Evolutionary conservation across 148 eudicot species (phyloP), one percentile per base, ranked within the genome.

Genomic region (Selenicereus undatus): DNA sequence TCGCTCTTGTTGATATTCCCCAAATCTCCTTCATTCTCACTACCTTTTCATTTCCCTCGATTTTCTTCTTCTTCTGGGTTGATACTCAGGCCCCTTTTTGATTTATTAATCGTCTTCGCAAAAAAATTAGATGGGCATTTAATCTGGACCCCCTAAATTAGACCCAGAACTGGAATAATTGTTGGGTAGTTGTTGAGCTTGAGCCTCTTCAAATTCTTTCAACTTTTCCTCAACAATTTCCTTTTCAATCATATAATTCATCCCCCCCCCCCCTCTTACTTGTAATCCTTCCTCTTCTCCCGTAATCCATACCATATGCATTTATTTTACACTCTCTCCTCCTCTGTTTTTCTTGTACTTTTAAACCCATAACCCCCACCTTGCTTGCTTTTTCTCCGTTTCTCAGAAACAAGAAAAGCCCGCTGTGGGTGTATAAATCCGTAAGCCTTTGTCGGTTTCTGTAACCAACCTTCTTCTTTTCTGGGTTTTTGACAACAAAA

Each of bases 121-220:
- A 42, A 56, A 66, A 42, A 6, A 71, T 56, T 20, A 5, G 18
- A 56, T 27, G 50, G 48, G 60, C 22, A 73, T 65, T 78, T 39
- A 74, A 24, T 82, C 39, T 13, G 76, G 50, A 62, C 76, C 76
- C 68, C 26, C 29, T 2, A 64, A 64, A 56, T 56, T 56, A 56
- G 62, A 56, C 62, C 62, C 24, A 30, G 35, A 78, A 51, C 29
- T 51, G 51, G 76, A 75, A 83, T 79, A 74, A 83, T 83, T 83
- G 75, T 79, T 83, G 85, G 79, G 82, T 83, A 54, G 79, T 75
- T 83, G 76, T 32, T 32, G 32, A 52, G 76, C 24, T 39, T 39
- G 3, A 39, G 43, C 43, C 43, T 7, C 29, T 58, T 76, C 12
- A 48, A 68, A 64, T 22, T 18, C 65, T 21, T 60, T 68, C n/a